Evolutionary conservation across 1,139 yeast species (phyloP).

Genomic region (Diutina siamensis): DNA sequence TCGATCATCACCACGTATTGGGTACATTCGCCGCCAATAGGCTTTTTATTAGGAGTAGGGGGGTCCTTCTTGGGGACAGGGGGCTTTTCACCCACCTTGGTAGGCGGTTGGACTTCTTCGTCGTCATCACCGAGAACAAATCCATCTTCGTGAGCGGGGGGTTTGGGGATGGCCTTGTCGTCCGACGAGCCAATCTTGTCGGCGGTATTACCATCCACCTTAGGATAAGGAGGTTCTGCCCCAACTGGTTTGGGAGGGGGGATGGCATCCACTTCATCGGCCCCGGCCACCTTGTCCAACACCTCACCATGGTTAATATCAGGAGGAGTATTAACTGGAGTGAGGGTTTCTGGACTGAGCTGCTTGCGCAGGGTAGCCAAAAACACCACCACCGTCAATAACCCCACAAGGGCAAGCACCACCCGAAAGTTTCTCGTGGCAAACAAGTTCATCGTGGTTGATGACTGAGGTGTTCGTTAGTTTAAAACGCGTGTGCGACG

Average conservation of each 20-base stretch:
- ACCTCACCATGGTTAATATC: slow-evolving; percentile 12
- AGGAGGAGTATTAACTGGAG: slow-evolving; percentile 9
- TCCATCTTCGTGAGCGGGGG: background rate
- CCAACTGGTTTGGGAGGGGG: slow-evolving; percentile 15
- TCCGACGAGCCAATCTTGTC: slow-evolving; percentile 3
- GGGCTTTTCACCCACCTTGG: slow-evolving; percentile 2
- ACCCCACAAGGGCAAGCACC: slow-evolving; percentile 22
- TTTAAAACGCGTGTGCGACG: background rate
- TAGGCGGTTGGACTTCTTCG: background rate
- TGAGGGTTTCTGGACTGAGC: slow-evolving; percentile 15
- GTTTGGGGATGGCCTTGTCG: background rate
- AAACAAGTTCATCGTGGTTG: slow-evolving; percentile 14
- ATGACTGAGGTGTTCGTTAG: background rate
- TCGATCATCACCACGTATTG: slow-evolving; percentile 77
- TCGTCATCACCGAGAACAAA: background rate
- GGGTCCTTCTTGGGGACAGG: background rate
- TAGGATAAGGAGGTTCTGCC: background rate
- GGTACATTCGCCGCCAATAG: slow-evolving; percentile 16
- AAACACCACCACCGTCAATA: slow-evolving; percentile 25
- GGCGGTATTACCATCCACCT: slow-evolving; percentile 5
- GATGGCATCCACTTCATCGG: slow-evolving; percentile 6
- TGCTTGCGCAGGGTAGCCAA: slow-evolving; percentile 24
- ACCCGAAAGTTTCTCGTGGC: slow-evolving; percentile 29
- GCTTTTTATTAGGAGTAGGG: background rate
- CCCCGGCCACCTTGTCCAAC: slow-evolving; percentile 12